phyloP scores from a whole-genome alignment of 2,329 filamentous ascomycete genomes.

The Pyrenochaeta sp. region DNA sequence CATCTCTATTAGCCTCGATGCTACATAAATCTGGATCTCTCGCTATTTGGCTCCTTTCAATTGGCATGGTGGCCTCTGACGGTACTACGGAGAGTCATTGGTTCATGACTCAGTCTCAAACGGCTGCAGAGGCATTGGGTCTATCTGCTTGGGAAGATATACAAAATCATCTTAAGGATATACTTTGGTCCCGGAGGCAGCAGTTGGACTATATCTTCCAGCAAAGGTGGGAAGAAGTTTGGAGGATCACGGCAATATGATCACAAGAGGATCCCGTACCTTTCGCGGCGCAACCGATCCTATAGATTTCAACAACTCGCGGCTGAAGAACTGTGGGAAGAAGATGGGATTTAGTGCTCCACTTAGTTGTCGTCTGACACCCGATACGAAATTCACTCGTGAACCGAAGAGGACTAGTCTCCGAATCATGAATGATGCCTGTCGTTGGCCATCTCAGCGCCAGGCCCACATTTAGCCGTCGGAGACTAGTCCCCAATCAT shows the following conservation, averaged over 20 bases:
- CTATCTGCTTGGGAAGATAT: constrained; percentile 16
- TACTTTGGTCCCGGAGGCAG: constrained; percentile 22
- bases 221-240: constrained; percentile 18
- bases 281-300: neutral
- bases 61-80: constrained; percentile 24
- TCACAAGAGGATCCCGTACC: neutral
- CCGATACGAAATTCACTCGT: neutral
- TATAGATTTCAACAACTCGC: no score
- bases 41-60: constrained; percentile 22
- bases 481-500: constrained; percentile 13
- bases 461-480: neutral
- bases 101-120: constrained; percentile 16
- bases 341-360: neutral
- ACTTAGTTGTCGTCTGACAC: neutral
- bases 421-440: constrained; percentile 4
- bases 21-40: constrained; percentile 10
- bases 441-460: constrained; percentile 1
- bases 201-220: constrained; percentile 8
- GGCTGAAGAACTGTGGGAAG: neutral
- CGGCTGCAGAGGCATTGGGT: neutral
- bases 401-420: constrained; percentile 14
- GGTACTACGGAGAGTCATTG: constrained; percentile 18
- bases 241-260: constrained; percentile 1
- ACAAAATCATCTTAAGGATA: neutral
- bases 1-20: constrained; percentile 5